Base-by-base conservation (phyloP, 177 flowering plant species). In the Telopea speciosissima region DNA sequence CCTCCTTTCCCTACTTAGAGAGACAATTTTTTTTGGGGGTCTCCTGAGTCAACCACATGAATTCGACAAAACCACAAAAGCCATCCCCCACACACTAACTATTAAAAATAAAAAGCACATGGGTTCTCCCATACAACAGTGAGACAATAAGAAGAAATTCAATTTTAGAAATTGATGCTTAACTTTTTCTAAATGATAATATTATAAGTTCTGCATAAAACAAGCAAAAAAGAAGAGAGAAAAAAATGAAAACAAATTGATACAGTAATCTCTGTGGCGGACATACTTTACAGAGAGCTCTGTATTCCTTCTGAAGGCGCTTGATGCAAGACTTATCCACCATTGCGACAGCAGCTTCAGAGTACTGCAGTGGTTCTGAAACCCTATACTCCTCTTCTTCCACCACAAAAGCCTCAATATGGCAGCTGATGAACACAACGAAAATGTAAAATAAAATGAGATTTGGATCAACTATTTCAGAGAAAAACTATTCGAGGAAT, bases 221-320 rank as follows among this genome's bases (percentile, higher is more conserved):
- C 33, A 25, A 13, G 7, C 21, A 72, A 21, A 21, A 1, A 26
- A 36, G 5, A 28, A 7, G 1, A 22, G 72, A n/a, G 72, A 33
- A 24, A 49, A 49, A 73, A 66, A 67, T 24, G 6, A 63, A 21
- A 40, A 17, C 25, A 3, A 24, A n/a, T 72, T 36, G 54, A 65
- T 24, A 26, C 5, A 24, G n/a, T 49, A 49, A 49, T 49, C 54
- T 5, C 54, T 49, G 17, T 49, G 54, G 54, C 19, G 19, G 54
- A 67, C 82, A 73, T 87, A 94, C 98, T 80, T 92, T 94, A 83
- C 97, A 88, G 16, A 92, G 91, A 49, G 93, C 89, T 82, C 92
- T 85, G 69, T 81, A 92, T 80, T 94, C 98, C 86, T 94, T 94
- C 75, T 94, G 95, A 66, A 92, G 91, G 66, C 98, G 95, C 81